Evolutionary conservation across 305 asterid genomes (phyloP), one percentile per base, ranked within the genome.

Genomic region (Salvia sclarea): DNA sequence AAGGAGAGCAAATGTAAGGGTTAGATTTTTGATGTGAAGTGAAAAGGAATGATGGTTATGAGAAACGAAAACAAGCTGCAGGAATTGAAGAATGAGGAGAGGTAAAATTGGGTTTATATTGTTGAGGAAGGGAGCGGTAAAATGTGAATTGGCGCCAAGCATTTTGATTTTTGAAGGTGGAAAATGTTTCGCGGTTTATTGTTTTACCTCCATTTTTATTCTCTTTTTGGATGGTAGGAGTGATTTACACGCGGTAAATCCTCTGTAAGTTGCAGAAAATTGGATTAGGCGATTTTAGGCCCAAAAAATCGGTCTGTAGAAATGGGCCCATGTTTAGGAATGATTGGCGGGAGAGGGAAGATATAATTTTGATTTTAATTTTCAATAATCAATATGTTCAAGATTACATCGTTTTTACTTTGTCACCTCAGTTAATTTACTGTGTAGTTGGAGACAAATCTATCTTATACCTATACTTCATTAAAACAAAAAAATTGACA

Each of bases 101-200:
- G 38, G 30, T 18, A 14, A 59, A 59, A 1, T 20, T 16, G 14
- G 47, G 12, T 17, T 2, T 20, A 16, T 63, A 6, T 9, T 6
- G 4, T 44, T 12, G n/a, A 44, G 8, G 17, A 14, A 25, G 4
- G 12, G 10, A 30, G 53, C 57, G 61, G 64, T 41, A 18, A 28
- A 61, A 35, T 13, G 43, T 10, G 24, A n/a, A 28, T 50, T 64
- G 75, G 78, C 76, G 75, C 70, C 76, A 73, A 47, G 9, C 21
- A 33, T 44, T 54, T 71, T 48, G 64, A 60, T 18, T 44, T 54
- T 71, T 48, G 64, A 60, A 28, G 47, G 35, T 22, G 37, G 55
- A 30, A 24, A 8, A 7, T 2, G 18, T 59, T 63, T 60, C 53
- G 74, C 79, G 71, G 71, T 68, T 45, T 40, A 21, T 4, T 11